These are phyloP conservation scores for Nemania sp. DNA, from an alignment of 2,329 filamentous ascomycete species.

Conservation along the genomic window DNA sequence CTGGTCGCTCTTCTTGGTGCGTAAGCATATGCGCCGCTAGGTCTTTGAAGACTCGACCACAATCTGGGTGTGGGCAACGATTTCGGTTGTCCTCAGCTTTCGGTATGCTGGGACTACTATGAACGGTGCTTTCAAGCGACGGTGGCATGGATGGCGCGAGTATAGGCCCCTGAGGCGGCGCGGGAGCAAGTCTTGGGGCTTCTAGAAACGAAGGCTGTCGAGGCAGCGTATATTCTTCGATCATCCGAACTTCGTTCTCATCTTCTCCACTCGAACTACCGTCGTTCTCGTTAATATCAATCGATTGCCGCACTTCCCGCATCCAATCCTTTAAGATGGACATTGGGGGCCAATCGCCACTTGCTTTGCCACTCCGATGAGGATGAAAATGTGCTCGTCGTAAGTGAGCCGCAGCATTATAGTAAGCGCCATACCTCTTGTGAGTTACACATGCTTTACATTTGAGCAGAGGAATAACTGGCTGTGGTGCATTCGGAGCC, in stretches of 20 bases:
- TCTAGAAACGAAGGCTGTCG: slow-evolving; percentile 39
- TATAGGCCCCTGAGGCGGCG: slow-evolving; percentile 38
- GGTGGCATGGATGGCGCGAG: slow-evolving; percentile 39
- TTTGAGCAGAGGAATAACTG: slow-evolving; percentile 55
- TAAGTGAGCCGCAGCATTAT: slow-evolving; percentile 62
- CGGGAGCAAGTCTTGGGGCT: slow-evolving; percentile 40
- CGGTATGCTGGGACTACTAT: slow-evolving; percentile 38
- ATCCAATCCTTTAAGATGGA: slow-evolving; percentile 62
- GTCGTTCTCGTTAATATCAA: slow-evolving; percentile 50
- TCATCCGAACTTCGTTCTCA: slow-evolving; percentile 47
- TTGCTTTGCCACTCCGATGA: slow-evolving; percentile 58
- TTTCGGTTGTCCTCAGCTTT: slow-evolving; percentile 41
- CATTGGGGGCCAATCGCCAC: slow-evolving; percentile 63
- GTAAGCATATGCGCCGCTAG: slow-evolving; percentile 94
- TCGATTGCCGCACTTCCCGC: slow-evolving; percentile 58
- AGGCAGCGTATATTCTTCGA: slow-evolving; percentile 53
- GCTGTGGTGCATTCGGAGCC: slow-evolving; percentile 46
- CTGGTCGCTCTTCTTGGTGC: slow-evolving; percentile 85
- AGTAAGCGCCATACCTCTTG: slow-evolving; percentile 62
- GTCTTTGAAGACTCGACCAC: slow-evolving; percentile 86
- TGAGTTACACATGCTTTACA: slow-evolving; percentile 61
- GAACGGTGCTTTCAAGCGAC: slow-evolving; percentile 40
- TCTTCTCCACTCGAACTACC: slow-evolving; percentile 57
- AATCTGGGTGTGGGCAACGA: slow-evolving; percentile 80
- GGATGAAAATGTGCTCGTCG: slow-evolving; percentile 61